Conservation (phyloP, 1,284 basidiomycete genomes). For the Hymenochaete sp. region DNA sequence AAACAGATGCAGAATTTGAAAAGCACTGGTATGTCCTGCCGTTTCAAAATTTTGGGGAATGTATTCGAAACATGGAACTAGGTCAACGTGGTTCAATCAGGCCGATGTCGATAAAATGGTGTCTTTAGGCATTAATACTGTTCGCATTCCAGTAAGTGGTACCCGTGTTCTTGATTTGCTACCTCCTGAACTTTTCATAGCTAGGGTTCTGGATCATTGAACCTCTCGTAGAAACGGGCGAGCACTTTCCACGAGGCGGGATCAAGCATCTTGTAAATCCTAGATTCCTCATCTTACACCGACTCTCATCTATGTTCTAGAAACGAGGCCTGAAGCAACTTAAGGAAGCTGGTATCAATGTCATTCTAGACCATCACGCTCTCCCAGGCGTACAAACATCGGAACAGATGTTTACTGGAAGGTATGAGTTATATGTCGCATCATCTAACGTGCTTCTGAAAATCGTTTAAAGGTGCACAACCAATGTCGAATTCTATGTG, state of each 20-base stretch:
- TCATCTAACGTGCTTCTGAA: background rate
- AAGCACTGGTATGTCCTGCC: constrained; percentile 46
- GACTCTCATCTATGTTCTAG: constrained; percentile 28
- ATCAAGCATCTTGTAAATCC: constrained; percentile 47
- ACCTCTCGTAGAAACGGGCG: constrained; percentile 50
- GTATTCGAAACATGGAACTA: constrained; percentile 20
- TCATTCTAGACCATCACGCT: constrained; percentile 69
- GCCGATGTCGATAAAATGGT: constrained; percentile 46
- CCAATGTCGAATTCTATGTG: constrained; percentile 67
- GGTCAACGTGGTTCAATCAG: constrained; percentile 66
- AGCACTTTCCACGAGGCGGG: constrained; percentile 64
- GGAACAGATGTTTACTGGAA: constrained; percentile 57
- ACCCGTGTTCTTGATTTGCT: background rate
- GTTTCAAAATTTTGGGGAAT: background rate
- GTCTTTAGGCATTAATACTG: constrained; percentile 57
- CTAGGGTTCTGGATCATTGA: constrained; percentile 79
- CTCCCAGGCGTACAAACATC: constrained; percentile 60
- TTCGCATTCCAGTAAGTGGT: constrained; percentile 57
- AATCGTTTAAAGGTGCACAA: constrained; percentile 42
- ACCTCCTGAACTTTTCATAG: constrained; percentile 27
- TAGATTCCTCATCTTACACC: background rate
- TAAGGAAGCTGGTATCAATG: constrained; percentile 51
- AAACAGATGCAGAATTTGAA: constrained; percentile 50
- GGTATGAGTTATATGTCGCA: constrained; percentile 29
- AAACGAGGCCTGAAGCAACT: constrained; percentile 52